Evolutionary conservation across 129 eudicot species (phyloP), one percentile per base, ranked within the genome.

Genomic region (Centaurea solstitialis): DNA sequence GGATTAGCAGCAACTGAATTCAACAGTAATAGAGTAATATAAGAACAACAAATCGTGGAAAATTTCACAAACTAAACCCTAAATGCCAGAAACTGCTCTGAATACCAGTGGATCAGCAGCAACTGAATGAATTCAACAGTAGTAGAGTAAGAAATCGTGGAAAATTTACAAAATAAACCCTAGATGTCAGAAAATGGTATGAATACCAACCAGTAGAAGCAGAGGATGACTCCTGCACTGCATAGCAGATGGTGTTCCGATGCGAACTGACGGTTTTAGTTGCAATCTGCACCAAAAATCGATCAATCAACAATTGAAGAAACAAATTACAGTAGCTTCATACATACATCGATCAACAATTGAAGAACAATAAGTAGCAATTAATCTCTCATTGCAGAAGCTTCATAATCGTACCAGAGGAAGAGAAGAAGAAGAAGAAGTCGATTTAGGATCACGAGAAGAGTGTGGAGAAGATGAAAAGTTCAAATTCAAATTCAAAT

Each of bases 141-240:
- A 40, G 17, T 10, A 77, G 33, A 20, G 62, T 75, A 47, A 53
- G 1, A 26, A n/a, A n/a, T n/a, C n/a, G n/a, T n/a, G n/a, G n/a
- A n/a, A n/a, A n/a, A n/a, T 12, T 43, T 30, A 23, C 9, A n/a
- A 9, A 82, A 24, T 64, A 22, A 28, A 68, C 62, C 50, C 0
- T 24, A 76, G 6, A 4, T 74, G 77, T 53, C 62, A 26, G 74
- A 43, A 66, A 62, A 20, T 9, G 28, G n/a, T 39, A 73, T 72
- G 24, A 64, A 24, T 78, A 94, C 94, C 97, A n/a, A n/a, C n/a
- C n/a, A 11, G 93, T 76, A 21, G 98, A 78, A 68, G 93, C 82
- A 64, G 93, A 70, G 3, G 98, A 83, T 78, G 97, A 90, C 74
- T 94, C 97, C 85, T 89, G 93, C 53, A 89, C 87, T 62, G 98